These are phyloP conservation scores for Phragmites australis DNA, from an alignment of 176 grass and related monocot species.

Conservation along the genomic window DNA sequence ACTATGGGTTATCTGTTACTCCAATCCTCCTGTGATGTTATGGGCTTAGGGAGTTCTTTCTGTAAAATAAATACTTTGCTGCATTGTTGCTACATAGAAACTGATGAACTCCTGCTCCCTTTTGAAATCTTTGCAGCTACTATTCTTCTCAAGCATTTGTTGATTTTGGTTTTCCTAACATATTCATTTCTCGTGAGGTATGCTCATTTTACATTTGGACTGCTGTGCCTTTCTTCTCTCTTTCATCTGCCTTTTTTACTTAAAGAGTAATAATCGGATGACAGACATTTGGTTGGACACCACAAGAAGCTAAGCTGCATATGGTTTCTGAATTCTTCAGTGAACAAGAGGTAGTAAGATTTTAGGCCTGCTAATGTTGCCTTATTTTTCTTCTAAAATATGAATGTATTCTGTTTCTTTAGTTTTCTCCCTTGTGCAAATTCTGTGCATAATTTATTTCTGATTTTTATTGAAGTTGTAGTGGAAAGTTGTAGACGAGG, in stretches of 20 bases:
- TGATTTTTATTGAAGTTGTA: conserved; percentile 92
- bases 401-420: conserved; percentile 20
- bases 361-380: conserved; percentile 34
- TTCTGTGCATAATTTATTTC: conserved; percentile 53
- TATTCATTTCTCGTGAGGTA: conserved; percentile 99
- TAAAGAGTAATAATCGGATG: conserved; percentile 27
- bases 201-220: conserved; percentile 19
- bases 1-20: not conserved
- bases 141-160: conserved; percentile 93
- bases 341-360: conserved; percentile 80
- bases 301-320: conserved; percentile 86
- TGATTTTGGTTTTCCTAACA: conserved; percentile 91
- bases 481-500: conserved; percentile 97
- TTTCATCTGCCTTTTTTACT: conserved; percentile 10
- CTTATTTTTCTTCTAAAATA: conserved; percentile 2
- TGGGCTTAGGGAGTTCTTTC: not conserved
- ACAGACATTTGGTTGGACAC: conserved; percentile 91
- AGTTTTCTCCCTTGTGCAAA: conserved; percentile 14
- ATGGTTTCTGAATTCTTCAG: conserved; percentile 93
- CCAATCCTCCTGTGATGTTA: not conserved
- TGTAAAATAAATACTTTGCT: not conserved
- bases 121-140: conserved; percentile 56
- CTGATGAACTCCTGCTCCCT: not conserved
- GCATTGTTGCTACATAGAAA: not conserved
- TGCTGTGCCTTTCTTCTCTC: not conserved